A percentile compares a stretch with the other conserved stretches of the same genome.
Conservation (phyloP, 2,329 filamentous ascomycete species). For the Trichophyton simii region DNA sequence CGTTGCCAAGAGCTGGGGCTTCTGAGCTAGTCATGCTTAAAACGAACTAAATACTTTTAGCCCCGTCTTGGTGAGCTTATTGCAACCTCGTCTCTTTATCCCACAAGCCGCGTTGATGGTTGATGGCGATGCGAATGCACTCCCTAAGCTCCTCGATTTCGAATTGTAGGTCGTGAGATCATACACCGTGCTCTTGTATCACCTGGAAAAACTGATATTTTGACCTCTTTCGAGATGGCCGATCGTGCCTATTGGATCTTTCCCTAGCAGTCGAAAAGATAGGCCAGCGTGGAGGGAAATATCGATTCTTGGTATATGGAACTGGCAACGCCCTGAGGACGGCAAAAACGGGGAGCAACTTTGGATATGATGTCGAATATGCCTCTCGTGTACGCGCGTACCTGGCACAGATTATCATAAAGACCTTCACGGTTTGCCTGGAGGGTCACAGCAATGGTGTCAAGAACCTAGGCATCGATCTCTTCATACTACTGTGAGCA, state of each 20-base stretch:
- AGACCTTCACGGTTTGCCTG: not conserved
- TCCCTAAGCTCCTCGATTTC: not conserved
- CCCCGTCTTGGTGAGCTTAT: not conserved
- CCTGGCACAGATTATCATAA: not conserved
- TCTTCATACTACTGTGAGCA: not conserved
- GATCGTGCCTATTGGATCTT: not conserved
- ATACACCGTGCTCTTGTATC: not conserved
- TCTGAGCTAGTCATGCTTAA: not conserved
- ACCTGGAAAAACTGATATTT: not conserved
- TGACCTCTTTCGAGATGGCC: not conserved
- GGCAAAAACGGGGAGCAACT: not conserved
- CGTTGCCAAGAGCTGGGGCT: not conserved
- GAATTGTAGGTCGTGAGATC: not conserved
- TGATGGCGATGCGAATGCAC: not conserved
- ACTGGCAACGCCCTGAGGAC: not conserved
- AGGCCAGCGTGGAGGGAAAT: not conserved
- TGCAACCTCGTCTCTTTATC: not conserved
- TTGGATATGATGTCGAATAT: not conserved
- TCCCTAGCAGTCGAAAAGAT: not conserved
- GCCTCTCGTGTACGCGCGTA: not conserved
- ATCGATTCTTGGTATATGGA: not conserved
- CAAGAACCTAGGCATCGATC: not conserved
- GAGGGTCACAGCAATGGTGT: not conserved
- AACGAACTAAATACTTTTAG: not conserved
- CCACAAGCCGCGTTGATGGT: not conserved